phyloP scores from a whole-genome alignment of 139 green algal species.

The Diplosphaera chodatii region DNA sequence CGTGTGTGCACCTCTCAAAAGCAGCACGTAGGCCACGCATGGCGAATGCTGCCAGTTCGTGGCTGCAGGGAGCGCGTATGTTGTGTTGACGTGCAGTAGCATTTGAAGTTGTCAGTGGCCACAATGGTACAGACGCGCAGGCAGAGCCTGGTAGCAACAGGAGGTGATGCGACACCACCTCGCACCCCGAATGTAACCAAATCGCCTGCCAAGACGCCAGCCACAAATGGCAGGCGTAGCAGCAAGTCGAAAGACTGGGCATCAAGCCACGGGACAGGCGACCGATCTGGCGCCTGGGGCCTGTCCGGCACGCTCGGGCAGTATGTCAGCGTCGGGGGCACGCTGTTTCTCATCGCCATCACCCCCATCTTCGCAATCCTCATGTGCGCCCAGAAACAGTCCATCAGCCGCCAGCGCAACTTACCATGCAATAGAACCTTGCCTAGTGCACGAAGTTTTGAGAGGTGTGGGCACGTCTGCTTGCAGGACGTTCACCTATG shows the following conservation, averaged over 20 bases:
- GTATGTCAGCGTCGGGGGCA: slow-evolving; percentile 15
- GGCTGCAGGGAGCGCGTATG: too few relatives aligned
- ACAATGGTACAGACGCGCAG: background rate
- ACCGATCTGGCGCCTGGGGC: slow-evolving; percentile 22
- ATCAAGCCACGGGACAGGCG: slow-evolving; percentile 14
- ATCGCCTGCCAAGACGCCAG: background rate
- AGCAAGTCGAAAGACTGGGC: slow-evolving; percentile 22
- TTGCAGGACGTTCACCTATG: slow-evolving; percentile 31
- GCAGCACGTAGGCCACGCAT: too few relatives aligned
- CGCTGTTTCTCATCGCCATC: slow-evolving; percentile 25
- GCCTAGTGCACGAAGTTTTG: too few relatives aligned
- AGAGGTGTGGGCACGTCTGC: too few relatives aligned
- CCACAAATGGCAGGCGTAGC: background rate
- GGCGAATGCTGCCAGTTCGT: too few relatives aligned
- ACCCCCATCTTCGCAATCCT: slow-evolving; percentile 31
- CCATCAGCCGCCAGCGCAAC: background rate
- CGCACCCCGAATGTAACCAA: background rate
- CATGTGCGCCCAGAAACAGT: slow-evolving; percentile 28
- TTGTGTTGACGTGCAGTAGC: too few relatives aligned
- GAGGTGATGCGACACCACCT: background rate
- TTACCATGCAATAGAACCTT: too few relatives aligned
- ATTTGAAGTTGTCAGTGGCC: too few relatives aligned
- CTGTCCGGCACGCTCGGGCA: slow-evolving; percentile 20
- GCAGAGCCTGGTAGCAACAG: background rate
- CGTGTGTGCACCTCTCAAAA: too few relatives aligned